A percentile compares a stretch with the other conserved stretches of the same genome.
phyloP scores from a whole-genome alignment of 257 asterid genomes.

The Anisodus tanguticus region DNA sequence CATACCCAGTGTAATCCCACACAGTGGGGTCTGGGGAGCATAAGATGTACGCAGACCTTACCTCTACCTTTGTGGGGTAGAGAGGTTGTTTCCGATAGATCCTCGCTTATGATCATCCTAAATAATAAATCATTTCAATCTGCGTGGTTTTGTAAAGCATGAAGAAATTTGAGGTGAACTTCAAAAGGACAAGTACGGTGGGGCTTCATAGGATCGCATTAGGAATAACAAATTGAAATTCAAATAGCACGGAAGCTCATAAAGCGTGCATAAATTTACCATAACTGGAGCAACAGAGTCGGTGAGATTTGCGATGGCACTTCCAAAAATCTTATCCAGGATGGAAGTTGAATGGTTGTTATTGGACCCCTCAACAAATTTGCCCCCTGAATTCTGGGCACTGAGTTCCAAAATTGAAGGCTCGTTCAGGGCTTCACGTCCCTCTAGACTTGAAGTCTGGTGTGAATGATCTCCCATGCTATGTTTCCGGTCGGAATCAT shows the following conservation, averaged over 20 bases:
- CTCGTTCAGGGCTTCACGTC: conserved; percentile 47
- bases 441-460: conserved; percentile 43
- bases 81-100: too few relatives aligned
- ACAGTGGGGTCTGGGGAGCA: too few relatives aligned
- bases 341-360: conserved; percentile 52
- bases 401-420: conserved; percentile 42
- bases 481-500: conserved; percentile 44
- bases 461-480: conserved; percentile 46
- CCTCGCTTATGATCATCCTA: neutral
- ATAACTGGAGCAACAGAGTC: conserved; percentile 44
- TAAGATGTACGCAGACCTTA: too few relatives aligned
- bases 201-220: neutral
- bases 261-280: conserved; percentile 45
- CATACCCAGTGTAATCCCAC: too few relatives aligned
- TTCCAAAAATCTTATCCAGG: conserved; percentile 68
- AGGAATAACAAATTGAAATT: conserved; percentile 25
- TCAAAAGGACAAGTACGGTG: neutral
- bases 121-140: conserved; percentile 1
- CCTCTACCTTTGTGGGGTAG: too few relatives aligned
- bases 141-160: neutral
- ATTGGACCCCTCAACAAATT: conserved; percentile 46
- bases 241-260: neutral
- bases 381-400: conserved; percentile 47
- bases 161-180: conserved; percentile 2
- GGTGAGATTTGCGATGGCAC: conserved; percentile 51